Percentiles rank a stretch among this genome's conserved stretches.
Evolutionary conservation across 345 rosid species (phyloP).

Genomic region (Citrus maxima): DNA sequence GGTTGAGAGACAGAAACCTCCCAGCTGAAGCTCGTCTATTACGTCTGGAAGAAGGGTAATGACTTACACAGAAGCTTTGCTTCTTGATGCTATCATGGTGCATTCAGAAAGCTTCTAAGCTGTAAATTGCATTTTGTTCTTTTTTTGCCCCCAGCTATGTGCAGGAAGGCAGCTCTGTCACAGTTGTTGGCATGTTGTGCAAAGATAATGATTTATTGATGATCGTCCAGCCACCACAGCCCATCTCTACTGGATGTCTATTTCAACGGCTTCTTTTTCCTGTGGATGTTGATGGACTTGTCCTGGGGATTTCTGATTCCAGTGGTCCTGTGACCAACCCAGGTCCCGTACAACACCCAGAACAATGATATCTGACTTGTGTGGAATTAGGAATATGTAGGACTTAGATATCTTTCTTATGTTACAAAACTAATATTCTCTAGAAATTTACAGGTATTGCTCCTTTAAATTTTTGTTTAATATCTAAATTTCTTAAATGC

Average conservation of each 20-base stretch:
- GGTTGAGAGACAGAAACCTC: conserved; percentile 46
- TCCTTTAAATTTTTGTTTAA: background rate
- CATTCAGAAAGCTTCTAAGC: conserved; percentile 2
- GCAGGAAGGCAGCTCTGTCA: conserved; percentile 47
- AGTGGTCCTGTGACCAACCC: conserved; percentile 11
- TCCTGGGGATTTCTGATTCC: conserved; percentile 29
- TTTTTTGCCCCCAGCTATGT: conserved; percentile 31
- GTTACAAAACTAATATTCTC: background rate
- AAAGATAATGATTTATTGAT: conserved; percentile 28
- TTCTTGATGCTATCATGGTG: background rate
- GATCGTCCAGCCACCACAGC: conserved; percentile 44
- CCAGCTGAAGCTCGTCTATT: conserved; percentile 37
- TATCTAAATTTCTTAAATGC: background rate
- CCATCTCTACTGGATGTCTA: conserved; percentile 44
- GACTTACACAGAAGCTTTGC: background rate
- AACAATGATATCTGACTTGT: conserved; percentile 15
- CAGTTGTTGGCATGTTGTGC: conserved; percentile 40
- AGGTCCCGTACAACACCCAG: conserved; percentile 6
- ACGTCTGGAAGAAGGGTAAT: conserved; percentile 50
- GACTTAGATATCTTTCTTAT: background rate
- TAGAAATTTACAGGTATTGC: background rate
- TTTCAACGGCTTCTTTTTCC: conserved; percentile 50
- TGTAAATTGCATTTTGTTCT: conserved; percentile 13
- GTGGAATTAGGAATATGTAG: background rate
- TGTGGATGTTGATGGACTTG: conserved; percentile 42